Conservation (phyloP, 352 stramenopile species). For the Phytophthora sojae region DNA sequence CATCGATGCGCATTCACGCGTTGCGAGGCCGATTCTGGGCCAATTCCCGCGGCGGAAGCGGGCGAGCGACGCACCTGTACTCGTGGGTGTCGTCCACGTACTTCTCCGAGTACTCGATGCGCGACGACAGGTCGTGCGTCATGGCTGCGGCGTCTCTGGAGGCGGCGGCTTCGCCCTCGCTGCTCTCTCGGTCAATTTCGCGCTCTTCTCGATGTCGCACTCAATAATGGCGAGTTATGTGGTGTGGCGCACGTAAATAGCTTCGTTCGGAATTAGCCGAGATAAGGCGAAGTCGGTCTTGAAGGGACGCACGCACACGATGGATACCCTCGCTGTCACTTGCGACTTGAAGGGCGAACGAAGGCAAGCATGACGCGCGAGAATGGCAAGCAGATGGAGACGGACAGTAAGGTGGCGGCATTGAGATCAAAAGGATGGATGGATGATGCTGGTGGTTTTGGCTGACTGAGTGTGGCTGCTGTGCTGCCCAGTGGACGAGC, state of each 20-base stretch:
- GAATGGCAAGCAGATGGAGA: conserved; percentile 86
- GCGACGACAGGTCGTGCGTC: conserved; percentile 87
- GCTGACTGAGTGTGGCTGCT: neutral
- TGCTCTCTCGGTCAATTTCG: conserved; percentile 7
- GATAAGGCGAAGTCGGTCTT: neutral
- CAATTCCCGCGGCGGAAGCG: too few relatives aligned
- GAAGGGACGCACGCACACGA: neutral
- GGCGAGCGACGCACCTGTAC: conserved; percentile 74
- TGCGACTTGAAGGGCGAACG: too few relatives aligned
- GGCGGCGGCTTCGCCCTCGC: conserved; percentile 2
- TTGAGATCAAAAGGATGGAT: neutral
- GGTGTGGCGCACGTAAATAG: too few relatives aligned
- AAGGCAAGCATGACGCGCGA: conserved; percentile 50
- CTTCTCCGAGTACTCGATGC: conserved; percentile 97
- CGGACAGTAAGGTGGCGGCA: conserved; percentile 57
- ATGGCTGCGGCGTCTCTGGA: conserved; percentile 39
- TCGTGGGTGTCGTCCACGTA: conserved; percentile 95
- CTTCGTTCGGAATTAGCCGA: neutral
- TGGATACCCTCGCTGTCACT: too few relatives aligned
- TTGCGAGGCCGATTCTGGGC: neutral
- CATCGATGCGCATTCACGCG: neutral
- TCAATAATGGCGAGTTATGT: neutral
- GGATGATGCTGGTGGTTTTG: neutral
- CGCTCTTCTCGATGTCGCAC: conserved; percentile 8
- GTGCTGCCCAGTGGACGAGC: conserved; percentile 70